Conservation (phyloP, 441 rosid genomes). For the Pelargonium cotyledonis region DNA sequence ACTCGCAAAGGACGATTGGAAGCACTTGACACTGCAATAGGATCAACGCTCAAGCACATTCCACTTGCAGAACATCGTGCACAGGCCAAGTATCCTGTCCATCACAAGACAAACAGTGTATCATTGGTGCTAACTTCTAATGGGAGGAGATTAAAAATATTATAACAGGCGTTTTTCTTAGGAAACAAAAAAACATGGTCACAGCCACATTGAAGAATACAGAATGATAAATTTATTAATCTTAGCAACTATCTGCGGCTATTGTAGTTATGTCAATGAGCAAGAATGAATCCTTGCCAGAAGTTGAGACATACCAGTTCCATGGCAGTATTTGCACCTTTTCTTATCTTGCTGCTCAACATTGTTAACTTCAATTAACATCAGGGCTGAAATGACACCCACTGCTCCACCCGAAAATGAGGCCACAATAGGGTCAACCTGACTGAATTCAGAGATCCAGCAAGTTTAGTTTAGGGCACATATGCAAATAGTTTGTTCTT, state of each 20-base stretch:
- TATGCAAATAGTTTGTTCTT: background rate
- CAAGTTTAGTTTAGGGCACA: conserved; percentile 10
- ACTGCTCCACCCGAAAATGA: conserved; percentile 96
- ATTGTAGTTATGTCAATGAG: background rate
- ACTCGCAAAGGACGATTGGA: conserved; percentile 43
- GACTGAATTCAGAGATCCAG: conserved; percentile 43
- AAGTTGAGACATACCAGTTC: conserved; percentile 54
- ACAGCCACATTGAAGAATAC: background rate
- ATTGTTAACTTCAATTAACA: conserved; percentile 84
- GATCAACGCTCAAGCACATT: conserved; percentile 54
- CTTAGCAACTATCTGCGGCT: background rate
- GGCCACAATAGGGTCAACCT: conserved; percentile 95
- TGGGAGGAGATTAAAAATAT: too few relatives aligned
- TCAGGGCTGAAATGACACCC: conserved; percentile 93
- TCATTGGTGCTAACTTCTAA: background rate
- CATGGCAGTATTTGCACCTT: conserved; percentile 89
- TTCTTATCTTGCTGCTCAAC: conserved; percentile 91
- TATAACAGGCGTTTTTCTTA: too few relatives aligned
- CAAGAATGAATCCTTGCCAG: background rate
- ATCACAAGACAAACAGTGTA: conserved; percentile 6
- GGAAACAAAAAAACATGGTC: background rate
- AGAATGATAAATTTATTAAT: background rate
- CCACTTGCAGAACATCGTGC: conserved; percentile 90
- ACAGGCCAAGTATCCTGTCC: conserved; percentile 83
- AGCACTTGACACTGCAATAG: conserved; percentile 42